Conservation (phyloP, 2,329 filamentous ascomycete genomes). For the Periglandula ipomoeae region DNA sequence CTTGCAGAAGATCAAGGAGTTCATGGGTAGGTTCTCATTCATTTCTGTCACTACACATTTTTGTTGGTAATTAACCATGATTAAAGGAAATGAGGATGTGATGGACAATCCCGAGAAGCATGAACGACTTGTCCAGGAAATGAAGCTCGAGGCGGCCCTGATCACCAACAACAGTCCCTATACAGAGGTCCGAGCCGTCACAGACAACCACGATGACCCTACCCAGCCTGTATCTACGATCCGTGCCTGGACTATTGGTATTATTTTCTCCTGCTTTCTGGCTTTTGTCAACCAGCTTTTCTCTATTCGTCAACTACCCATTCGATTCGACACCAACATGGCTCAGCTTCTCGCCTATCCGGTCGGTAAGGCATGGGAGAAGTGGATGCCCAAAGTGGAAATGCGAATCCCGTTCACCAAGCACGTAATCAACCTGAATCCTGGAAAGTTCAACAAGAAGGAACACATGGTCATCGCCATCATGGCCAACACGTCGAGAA, state of each 20-base stretch:
- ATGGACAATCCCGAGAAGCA: conserved; percentile 28
- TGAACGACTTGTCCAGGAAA: conserved; percentile 35
- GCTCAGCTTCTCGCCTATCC: conserved; percentile 45
- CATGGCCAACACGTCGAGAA: conserved; percentile 43
- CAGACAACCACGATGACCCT: conserved; percentile 45
- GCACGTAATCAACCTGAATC: conserved; percentile 30
- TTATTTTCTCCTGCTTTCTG: conserved; percentile 35
- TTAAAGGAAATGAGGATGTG: conserved; percentile 19
- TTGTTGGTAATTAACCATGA: not conserved
- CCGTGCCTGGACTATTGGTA: conserved; percentile 40
- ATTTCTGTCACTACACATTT: not conserved
- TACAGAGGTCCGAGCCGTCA: conserved; percentile 43
- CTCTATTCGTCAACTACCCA: conserved; percentile 41
- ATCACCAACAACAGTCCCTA: conserved; percentile 47
- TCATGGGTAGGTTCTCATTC: conserved; percentile 19
- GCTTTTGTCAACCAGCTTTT: conserved; percentile 47
- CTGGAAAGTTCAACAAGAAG: conserved; percentile 44
- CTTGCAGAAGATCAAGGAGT: conserved; percentile 26
- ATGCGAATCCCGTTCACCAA: conserved; percentile 30
- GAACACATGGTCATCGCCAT: conserved; percentile 48
- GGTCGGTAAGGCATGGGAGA: conserved; percentile 35
- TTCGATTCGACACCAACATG: conserved; percentile 41
- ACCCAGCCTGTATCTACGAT: conserved; percentile 39
- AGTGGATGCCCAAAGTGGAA: conserved; percentile 31
- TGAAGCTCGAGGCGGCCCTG: conserved; percentile 42